A percentile compares a stretch with the other conserved stretches of the same genome.
These are phyloP conservation scores for Jacaranda mimosifolia DNA, from an alignment of 257 asterid species.

Conservation along the genomic window DNA sequence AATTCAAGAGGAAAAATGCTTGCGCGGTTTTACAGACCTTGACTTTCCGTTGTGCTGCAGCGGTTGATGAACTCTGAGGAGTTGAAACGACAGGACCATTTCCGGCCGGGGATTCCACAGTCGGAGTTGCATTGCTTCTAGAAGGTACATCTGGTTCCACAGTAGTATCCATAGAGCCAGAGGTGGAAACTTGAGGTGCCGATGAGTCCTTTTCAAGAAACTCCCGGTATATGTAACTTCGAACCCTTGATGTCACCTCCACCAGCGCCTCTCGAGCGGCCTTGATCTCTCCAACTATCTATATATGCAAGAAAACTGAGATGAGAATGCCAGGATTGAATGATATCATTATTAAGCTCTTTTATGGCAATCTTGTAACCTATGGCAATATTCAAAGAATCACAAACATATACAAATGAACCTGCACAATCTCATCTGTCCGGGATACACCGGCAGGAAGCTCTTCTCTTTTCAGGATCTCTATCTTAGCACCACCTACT, in stretches of 20 bases:
- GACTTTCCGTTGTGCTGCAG: constrained; percentile 39
- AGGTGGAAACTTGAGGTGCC: constrained; percentile 27
- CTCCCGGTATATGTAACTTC: constrained; percentile 56
- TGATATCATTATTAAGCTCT: constrained; percentile 3
- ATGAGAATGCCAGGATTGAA: constrained; percentile 25
- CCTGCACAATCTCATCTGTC: constrained; percentile 80
- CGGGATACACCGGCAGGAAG: constrained; percentile 68
- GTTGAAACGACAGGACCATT: constrained; percentile 48
- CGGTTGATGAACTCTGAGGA: constrained; percentile 48
- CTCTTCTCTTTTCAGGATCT: constrained; percentile 69
- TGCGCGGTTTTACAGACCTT: constrained; percentile 44
- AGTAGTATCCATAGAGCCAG: constrained; percentile 38
- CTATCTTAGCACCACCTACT: constrained; percentile 70
- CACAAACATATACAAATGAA: constrained; percentile 37
- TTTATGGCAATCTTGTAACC: background rate
- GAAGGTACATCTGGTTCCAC: constrained; percentile 46
- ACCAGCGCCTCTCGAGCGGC: constrained; percentile 67
- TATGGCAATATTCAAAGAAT: background rate
- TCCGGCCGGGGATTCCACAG: constrained; percentile 44
- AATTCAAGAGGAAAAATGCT: background rate
- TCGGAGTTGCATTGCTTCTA: constrained; percentile 42
- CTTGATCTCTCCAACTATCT: constrained; percentile 84
- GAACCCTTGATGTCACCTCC: constrained; percentile 65
- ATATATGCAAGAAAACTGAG: constrained; percentile 33
- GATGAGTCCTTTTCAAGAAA: constrained; percentile 45